Conservation (phyloP, 78 protist genomes). For the Dictyostelium brefeldianum region DNA sequence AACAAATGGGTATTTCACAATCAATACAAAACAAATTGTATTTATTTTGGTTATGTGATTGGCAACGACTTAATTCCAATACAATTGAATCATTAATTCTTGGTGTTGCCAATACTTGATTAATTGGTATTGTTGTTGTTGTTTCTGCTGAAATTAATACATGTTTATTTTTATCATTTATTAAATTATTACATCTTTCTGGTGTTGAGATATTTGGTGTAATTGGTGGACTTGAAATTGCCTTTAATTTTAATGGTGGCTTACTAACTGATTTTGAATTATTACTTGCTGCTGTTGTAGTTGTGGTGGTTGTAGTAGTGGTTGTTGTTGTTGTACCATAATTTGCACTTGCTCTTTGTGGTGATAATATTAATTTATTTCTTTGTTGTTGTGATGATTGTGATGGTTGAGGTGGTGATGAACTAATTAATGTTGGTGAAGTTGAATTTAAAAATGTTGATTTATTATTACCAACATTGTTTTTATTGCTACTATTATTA, state of each 20-base stretch:
- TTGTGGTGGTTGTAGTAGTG: not conserved
- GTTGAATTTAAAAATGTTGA: not conserved
- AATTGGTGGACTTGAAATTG: not conserved
- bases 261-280: not conserved
- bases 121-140: not conserved
- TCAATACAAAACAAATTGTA: slow-evolving; percentile 28
- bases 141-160: not conserved
- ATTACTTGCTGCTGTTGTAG: not conserved
- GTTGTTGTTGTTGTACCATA: not conserved
- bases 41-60: not conserved
- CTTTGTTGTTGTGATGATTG: not conserved
- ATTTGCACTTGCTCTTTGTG: not conserved
- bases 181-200: not conserved
- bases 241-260: slow-evolving; percentile 19
- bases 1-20: slow-evolving; percentile 37
- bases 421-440: not conserved
- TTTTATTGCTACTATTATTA: not conserved
- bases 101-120: not conserved
- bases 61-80: not conserved
- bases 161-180: slow-evolving; percentile 14
- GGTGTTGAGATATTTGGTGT: not conserved
- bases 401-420: not conserved
- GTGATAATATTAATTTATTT: not conserved
- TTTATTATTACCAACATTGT: not conserved
- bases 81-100: not conserved